phyloP scores from a whole-genome alignment of 148 eudicot genomes.

The Limonium bicolor region DNA sequence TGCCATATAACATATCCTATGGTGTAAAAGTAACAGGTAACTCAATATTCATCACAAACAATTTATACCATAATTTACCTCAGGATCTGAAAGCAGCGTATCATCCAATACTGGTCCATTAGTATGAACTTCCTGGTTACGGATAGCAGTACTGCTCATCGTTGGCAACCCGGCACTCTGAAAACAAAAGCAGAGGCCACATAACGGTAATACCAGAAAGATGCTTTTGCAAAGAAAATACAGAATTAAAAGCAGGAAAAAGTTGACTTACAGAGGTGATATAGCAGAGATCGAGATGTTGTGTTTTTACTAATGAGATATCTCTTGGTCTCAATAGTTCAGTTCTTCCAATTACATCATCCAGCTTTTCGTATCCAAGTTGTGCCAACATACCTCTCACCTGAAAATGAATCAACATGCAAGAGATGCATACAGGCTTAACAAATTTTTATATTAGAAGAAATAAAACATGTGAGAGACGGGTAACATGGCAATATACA shows the following conservation, averaged over 20 bases:
- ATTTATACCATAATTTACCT: too few relatives aligned
- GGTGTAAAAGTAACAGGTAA: too few relatives aligned
- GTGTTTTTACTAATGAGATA: constrained; percentile 87
- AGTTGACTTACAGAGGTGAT: constrained; percentile 59
- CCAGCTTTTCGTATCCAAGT: constrained; percentile 86
- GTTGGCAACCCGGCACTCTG: constrained; percentile 84
- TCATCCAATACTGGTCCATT: constrained; percentile 95
- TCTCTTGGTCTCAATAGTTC: constrained; percentile 76
- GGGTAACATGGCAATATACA: too few relatives aligned
- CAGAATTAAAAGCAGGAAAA: not conserved
- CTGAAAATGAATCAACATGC: constrained; percentile 20
- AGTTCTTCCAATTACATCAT: constrained; percentile 82
- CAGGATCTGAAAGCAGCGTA: constrained; percentile 62
- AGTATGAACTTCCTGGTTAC: constrained; percentile 83
- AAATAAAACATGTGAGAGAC: too few relatives aligned
- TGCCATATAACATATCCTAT: too few relatives aligned
- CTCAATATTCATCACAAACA: too few relatives aligned
- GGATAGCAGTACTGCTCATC: constrained; percentile 77
- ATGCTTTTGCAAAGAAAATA: not conserved
- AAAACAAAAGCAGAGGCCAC: constrained; percentile 4
- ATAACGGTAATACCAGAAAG: not conserved
- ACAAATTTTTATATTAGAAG: not conserved
- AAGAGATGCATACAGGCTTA: not conserved
- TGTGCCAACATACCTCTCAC: constrained; percentile 95
- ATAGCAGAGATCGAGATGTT: constrained; percentile 86